phyloP scores from a whole-genome alignment of 2,329 filamentous ascomycete genomes.

The Lithohypha guttulata region DNA sequence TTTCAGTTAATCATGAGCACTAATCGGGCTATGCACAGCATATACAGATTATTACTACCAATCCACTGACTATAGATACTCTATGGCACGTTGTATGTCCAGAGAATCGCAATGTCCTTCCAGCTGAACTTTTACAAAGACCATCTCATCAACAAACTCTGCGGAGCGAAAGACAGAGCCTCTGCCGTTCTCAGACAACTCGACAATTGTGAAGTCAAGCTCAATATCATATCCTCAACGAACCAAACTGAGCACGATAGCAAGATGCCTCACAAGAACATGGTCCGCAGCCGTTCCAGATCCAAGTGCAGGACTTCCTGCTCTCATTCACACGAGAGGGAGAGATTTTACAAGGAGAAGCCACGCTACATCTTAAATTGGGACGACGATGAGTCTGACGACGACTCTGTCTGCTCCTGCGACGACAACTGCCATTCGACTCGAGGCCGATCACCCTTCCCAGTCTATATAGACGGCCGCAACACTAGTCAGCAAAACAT shows the following conservation, averaged over 20 bases:
- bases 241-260: background rate
- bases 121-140: background rate
- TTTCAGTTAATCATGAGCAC: background rate
- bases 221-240: background rate
- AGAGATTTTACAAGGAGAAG: background rate
- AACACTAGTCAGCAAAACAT: constrained; percentile 1
- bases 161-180: background rate
- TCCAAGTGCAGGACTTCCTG: background rate
- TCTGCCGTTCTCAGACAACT: background rate
- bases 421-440: background rate
- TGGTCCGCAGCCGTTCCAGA: background rate
- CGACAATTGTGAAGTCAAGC: constrained; percentile 1
- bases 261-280: background rate
- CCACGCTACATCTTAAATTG: background rate
- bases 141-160: background rate
- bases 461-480: background rate
- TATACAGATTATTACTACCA: no score
- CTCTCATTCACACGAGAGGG: background rate
- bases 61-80: no score
- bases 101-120: constrained; percentile 1
- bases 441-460: background rate
- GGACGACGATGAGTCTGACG: no score
- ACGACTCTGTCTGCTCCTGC: no score
- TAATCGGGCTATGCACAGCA: no score
- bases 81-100: no score